Base-by-base conservation (phyloP, 1,284 basidiomycete species). In the Wolfiporia cocos region DNA sequence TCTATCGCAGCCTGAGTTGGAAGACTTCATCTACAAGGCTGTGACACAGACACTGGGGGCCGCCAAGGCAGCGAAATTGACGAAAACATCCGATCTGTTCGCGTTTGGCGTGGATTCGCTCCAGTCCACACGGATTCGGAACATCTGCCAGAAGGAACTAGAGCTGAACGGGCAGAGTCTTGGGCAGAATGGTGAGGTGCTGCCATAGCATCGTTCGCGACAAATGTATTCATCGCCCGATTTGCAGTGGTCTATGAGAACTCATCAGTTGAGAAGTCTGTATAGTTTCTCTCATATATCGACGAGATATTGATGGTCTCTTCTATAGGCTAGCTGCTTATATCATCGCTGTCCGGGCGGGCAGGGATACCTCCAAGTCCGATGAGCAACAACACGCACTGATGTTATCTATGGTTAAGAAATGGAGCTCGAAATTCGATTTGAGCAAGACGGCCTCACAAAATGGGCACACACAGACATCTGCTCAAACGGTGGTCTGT, bases 71-170 rank as follows among this genome's bases (percentile, higher is more conserved):
- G 42, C 49, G 51, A 59, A 26, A 60, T 65, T 38, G 55, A 59
- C 10, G 54, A 60, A 18, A 65, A 70, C 42, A 48, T 61, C 6
- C 4, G 41, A 47, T 23, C 34, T 47, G 5, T 47, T 47, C 23
- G 41, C 45, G 5, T 65, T 68, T 22, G 79, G 77, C 19, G 65
- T 82, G 29, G 74, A 79, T 54, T 81, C 76, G 7, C 57, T 82
- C 9, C 71, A 76, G 49, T 74, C 73, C 12, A 71, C 71, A 3
- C 63, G 76, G 19, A 69, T 83, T 23, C 60, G 77, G 26, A 78
- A 76, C 47, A 58, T 65, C 5, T 62, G 74, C 33, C 66, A 69
- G 49, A 70, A 71, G 53, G 65, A 64, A n/a, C 48, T 71, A 30
- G 65, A 68, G 41, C 57, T 72, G 1, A 58, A 56, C 21, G 61